Percentiles rank a stretch among this genome's conserved stretches.
Evolutionary conservation across 2,329 filamentous ascomycete species (phyloP).

Genomic region (Phaeoacremonium minimum): DNA sequence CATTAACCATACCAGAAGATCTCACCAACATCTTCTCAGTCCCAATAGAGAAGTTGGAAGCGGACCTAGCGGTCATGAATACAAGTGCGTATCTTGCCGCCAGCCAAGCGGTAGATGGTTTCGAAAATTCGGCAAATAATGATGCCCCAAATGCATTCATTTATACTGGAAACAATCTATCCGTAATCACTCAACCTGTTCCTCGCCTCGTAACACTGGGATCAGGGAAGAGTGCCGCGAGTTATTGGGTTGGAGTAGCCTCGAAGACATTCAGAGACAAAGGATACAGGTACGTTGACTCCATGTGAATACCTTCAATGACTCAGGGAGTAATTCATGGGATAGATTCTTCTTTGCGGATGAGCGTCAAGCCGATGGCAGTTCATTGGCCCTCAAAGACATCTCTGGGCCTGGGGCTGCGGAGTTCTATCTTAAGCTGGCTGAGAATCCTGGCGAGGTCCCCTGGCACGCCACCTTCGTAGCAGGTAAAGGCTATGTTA

Average conservation of each 20-base stretch:
- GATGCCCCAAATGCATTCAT: slow-evolving; percentile 33
- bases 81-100: slow-evolving; percentile 32
- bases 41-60: slow-evolving; percentile 18
- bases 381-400: slow-evolving; percentile 1
- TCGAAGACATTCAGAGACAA: slow-evolving; percentile 19
- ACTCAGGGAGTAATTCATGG: too few relatives aligned
- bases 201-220: slow-evolving; percentile 25
- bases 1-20: slow-evolving; percentile 23
- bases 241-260: slow-evolving; percentile 28
- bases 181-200: slow-evolving; percentile 18
- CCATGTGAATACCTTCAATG: too few relatives aligned
- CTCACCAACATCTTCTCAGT: slow-evolving; percentile 26
- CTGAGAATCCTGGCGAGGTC: slow-evolving; percentile 4
- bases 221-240: slow-evolving; percentile 32
- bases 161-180: slow-evolving; percentile 36
- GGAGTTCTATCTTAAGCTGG: slow-evolving; percentile 3
- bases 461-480: slow-evolving; percentile 10
- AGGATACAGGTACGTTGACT: slow-evolving; percentile 23
- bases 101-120: slow-evolving; percentile 30
- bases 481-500: slow-evolving; percentile 5
- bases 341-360: slow-evolving; percentile 13
- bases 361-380: slow-evolving; percentile 9
- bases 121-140: slow-evolving; percentile 24
- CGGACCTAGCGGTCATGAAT: slow-evolving; percentile 30
- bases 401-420: slow-evolving; percentile 4